A percentile compares a stretch with the other conserved stretches of the same genome.
Evolutionary conservation across 2,329 filamentous ascomycete species (phyloP).

Genomic region (Fusarium poae): DNA sequence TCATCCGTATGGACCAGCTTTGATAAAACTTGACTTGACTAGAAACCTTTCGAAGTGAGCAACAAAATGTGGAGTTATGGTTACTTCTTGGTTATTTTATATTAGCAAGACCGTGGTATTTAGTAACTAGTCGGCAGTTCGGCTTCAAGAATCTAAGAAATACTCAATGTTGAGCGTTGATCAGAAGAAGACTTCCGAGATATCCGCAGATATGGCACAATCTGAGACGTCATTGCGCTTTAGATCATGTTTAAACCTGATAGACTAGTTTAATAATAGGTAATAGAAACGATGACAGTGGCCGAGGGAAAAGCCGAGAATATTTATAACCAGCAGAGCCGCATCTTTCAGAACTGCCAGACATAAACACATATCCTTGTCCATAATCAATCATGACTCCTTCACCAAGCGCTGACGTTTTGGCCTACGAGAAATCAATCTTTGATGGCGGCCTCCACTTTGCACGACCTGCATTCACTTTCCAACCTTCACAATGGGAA

Average conservation of each 20-base stretch:
- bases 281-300: background rate
- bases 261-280: background rate
- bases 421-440: slow-evolving; percentile 20
- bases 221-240: background rate
- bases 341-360: background rate
- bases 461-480: slow-evolving; percentile 14
- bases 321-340: background rate
- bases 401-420: slow-evolving; percentile 19
- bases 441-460: slow-evolving; percentile 25
- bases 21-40: too few species aligned
- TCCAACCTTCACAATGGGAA: slow-evolving; percentile 25
- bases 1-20: background rate
- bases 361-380: background rate
- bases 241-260: background rate
- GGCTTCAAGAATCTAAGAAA: background rate
- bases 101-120: too few species aligned
- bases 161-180: background rate
- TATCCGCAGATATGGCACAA: background rate
- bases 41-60: background rate
- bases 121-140: background rate
- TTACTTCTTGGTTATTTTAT: too few species aligned
- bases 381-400: background rate
- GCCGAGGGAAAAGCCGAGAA: background rate
- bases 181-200: background rate
- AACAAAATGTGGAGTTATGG: background rate